Percentiles rank a stretch among this genome's conserved stretches.
Evolutionary conservation across 176 grass and related monocot genomes (phyloP).

Genomic region (Cenchrus purpureus): DNA sequence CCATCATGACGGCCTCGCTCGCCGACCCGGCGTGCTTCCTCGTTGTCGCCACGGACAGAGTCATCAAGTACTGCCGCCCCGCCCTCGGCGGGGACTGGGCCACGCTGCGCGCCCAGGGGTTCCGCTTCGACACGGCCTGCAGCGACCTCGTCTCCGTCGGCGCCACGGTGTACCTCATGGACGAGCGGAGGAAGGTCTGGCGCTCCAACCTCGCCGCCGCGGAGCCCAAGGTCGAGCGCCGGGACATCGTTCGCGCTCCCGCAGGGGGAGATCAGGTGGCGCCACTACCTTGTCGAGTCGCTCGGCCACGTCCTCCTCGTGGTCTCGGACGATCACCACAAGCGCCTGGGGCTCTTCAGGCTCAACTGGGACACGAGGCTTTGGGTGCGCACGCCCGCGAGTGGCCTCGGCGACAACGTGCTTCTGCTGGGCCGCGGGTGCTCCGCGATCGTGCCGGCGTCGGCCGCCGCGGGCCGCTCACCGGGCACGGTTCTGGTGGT

Average conservation of each 20-base stretch:
- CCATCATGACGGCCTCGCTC: slow-evolving; percentile 36
- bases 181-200: slow-evolving; percentile 50
- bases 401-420: slow-evolving; percentile 24
- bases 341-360: slow-evolving; percentile 32
- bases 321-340: slow-evolving; percentile 45
- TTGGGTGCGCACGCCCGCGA: slow-evolving; percentile 14
- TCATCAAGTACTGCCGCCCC: slow-evolving; percentile 52
- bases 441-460: slow-evolving; percentile 46
- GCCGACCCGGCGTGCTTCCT: slow-evolving; percentile 40
- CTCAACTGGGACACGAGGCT: slow-evolving; percentile 36
- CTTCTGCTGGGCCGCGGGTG: slow-evolving; percentile 55
- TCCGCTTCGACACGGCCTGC: slow-evolving; percentile 39
- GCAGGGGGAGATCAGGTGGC: neutral
- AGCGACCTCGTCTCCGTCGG: slow-evolving; percentile 47
- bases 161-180: slow-evolving; percentile 43
- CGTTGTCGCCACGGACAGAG: slow-evolving; percentile 40
- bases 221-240: slow-evolving; percentile 42
- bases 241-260: slow-evolving; percentile 40
- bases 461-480: slow-evolving; percentile 2
- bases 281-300: slow-evolving; percentile 45
- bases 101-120: slow-evolving; percentile 45
- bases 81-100: slow-evolving; percentile 5
- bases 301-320: slow-evolving; percentile 51
- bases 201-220: slow-evolving; percentile 36
- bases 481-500: slow-evolving; percentile 39